A percentile compares a stretch with the other conserved stretches of the same genome.
Evolutionary conservation across 805 yeast genomes (phyloP).

Genomic region (Monosporozyma unispora): DNA sequence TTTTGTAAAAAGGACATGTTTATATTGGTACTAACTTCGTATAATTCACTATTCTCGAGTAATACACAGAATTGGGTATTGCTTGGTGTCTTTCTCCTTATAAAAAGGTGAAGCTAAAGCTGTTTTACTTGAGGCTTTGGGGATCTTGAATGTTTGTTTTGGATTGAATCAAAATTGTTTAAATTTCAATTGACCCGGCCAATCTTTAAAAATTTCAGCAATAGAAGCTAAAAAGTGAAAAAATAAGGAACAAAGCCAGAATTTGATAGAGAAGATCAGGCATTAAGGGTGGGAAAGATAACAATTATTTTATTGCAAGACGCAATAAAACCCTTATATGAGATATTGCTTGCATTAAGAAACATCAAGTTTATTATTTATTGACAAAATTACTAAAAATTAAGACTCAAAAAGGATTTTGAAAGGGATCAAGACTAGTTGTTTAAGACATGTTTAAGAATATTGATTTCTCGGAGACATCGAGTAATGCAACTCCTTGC

Average conservation of each 20-base stretch:
- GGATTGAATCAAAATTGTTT: not conserved
- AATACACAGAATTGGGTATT: not conserved
- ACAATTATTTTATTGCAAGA: not conserved
- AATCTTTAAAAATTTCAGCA: not conserved
- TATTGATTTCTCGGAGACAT: constrained; percentile 3
- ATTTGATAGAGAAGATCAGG: not conserved
- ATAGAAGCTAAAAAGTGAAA: not conserved
- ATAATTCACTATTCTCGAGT: not conserved
- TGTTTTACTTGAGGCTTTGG: not conserved
- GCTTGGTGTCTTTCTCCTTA: not conserved
- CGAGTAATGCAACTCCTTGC: constrained; percentile 3
- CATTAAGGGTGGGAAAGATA: not conserved
- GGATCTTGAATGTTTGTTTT: not conserved
- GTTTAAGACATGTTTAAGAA: constrained; percentile 8
- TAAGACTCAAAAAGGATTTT: not conserved
- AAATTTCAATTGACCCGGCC: not conserved
- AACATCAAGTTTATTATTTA: not conserved
- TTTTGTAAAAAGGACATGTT: constrained; percentile 26
- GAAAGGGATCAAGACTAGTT: not conserved
- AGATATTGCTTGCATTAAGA: not conserved
- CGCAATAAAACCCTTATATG: not conserved
- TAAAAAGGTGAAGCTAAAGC: not conserved
- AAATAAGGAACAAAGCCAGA: not conserved
- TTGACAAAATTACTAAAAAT: not conserved
- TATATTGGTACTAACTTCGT: not conserved